Evolutionary conservation across 495 filamentous ascomycete species (phyloP), one percentile per base, ranked within the genome.

Genomic region (Xylaria sp.): DNA sequence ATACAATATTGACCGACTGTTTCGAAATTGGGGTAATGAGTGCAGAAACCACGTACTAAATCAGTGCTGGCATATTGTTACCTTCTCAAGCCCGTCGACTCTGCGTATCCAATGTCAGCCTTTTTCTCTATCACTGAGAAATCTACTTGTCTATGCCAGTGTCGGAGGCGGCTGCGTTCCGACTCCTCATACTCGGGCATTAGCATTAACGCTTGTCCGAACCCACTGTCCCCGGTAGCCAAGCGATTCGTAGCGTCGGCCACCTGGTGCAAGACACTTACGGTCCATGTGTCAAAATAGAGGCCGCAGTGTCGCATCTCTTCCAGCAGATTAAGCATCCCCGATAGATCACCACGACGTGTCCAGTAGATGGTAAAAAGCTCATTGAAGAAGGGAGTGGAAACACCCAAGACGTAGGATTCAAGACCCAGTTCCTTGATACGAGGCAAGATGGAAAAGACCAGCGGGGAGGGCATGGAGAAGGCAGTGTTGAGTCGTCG

Each of bases 221-320:
- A 84, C 3, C 76, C 75, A 19, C 79, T 77, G 19, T 64, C n/a
- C n/a, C 71, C 75, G 17, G n/a, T 29, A 5, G 35, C 66, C 58
- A 72, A 31, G 11, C 35, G 8, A 11, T 17, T 41, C 12, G 81
- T n/a, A 2, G 58, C 68, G 1, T 44, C 4, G 17, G 76, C 58
- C 8, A 83, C 80, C 14, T 72, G 71, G 5, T 74, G 15, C 5
- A 95, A 72, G 17, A 94, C 72, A 0, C 73, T 72, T 15, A 84
- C 75, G 2, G 92, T 93, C n/a, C 82, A 82, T 0, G 71, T 71
- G 71, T 93, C 86, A 41, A 87, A 86, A 24, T 88, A 87, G 31
- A 95, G 78, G 9, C 92, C 93, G 1, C 84, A 87, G 11, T 86
- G 78, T 48, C 92, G 89, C 94, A 97, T 97, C 79, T 97, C 93